phyloP scores from a whole-genome alignment of 2,329 filamentous ascomycete genomes.

The Paracoccidioides brasiliensis region DNA sequence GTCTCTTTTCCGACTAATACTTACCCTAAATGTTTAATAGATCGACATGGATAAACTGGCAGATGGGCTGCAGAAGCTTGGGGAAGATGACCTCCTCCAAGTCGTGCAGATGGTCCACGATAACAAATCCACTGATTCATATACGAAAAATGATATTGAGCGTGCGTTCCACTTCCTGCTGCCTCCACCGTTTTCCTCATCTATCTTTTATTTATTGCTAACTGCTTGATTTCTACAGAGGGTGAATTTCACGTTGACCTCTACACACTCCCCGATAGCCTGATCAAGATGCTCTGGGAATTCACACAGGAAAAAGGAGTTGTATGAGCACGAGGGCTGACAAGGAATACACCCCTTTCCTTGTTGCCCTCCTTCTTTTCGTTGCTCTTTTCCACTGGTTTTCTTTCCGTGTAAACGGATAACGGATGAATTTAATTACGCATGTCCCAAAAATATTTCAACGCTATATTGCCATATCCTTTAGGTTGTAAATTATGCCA shows the following conservation, averaged over 20 bases:
- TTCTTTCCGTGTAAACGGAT: not conserved
- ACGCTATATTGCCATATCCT: not conserved
- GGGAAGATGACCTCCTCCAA: constrained; percentile 84
- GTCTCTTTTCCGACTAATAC: not conserved
- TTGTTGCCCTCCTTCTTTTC: not conserved
- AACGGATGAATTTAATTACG: not conserved
- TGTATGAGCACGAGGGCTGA: constrained; percentile 15
- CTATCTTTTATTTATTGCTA: constrained; percentile 11
- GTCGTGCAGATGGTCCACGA: constrained; percentile 98
- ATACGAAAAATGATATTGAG: constrained; percentile 94
- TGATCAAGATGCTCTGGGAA: constrained; percentile 94
- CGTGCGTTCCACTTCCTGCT: constrained; percentile 44
- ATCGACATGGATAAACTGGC: constrained; percentile 95
- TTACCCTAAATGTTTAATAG: constrained; percentile 16
- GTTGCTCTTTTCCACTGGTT: not conserved
- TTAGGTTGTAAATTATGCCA: not conserved
- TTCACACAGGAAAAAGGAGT: constrained; percentile 45
- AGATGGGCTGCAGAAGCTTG: constrained; percentile 74
- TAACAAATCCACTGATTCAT: constrained; percentile 85
- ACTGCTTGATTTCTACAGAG: constrained; percentile 40
- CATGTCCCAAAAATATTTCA: not conserved
- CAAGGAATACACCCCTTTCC: not conserved
- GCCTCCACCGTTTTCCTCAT: too few relatives aligned
- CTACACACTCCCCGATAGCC: constrained; percentile 82
- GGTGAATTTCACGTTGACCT: constrained; percentile 98